These are phyloP conservation scores for Cymbomonas tetramitiformis DNA, from an alignment of 139 green algal species.

Conservation along the genomic window DNA sequence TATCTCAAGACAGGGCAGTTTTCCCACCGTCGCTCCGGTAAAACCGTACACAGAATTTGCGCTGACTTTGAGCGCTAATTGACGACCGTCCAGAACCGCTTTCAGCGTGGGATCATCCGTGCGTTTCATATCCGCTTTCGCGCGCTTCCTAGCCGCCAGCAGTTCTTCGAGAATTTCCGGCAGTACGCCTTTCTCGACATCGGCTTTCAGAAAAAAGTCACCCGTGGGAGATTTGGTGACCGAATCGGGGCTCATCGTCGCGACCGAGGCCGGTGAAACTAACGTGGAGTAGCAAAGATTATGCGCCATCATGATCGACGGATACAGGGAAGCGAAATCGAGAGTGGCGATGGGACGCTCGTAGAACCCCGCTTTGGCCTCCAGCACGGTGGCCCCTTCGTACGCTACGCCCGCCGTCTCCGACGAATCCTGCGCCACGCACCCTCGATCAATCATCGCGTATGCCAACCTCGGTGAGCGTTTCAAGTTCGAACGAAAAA, in stretches of 20 bases:
- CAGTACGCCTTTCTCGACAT: constrained; percentile 59
- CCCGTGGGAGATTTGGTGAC: constrained; percentile 50
- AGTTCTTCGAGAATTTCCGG: constrained; percentile 94
- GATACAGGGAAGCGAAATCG: constrained; percentile 96
- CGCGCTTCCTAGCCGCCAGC: constrained; percentile 71
- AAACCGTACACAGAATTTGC: constrained; percentile 98
- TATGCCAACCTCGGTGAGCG: too few species aligned
- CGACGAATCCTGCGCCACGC: background rate
- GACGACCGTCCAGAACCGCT: constrained; percentile 84
- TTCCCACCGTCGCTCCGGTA: constrained; percentile 83
- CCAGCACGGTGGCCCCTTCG: constrained; percentile 87
- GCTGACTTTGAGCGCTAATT: constrained; percentile 86
- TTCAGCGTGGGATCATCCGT: constrained; percentile 77
- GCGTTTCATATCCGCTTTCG: constrained; percentile 63
- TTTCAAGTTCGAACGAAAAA: too few species aligned
- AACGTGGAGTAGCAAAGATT: constrained; percentile 98
- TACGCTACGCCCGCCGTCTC: constrained; percentile 59
- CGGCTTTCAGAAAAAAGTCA: constrained; percentile 66
- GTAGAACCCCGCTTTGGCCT: constrained; percentile 85
- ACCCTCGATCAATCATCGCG: too few species aligned
- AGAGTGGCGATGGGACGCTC: constrained; percentile 79
- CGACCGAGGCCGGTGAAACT: constrained; percentile 29
- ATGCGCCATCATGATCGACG: constrained; percentile 99
- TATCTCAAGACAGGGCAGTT: constrained; percentile 90
- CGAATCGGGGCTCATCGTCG: constrained; percentile 34